phyloP scores from a whole-genome alignment of 1,139 yeast species.

The Suhomyces taliae region DNA sequence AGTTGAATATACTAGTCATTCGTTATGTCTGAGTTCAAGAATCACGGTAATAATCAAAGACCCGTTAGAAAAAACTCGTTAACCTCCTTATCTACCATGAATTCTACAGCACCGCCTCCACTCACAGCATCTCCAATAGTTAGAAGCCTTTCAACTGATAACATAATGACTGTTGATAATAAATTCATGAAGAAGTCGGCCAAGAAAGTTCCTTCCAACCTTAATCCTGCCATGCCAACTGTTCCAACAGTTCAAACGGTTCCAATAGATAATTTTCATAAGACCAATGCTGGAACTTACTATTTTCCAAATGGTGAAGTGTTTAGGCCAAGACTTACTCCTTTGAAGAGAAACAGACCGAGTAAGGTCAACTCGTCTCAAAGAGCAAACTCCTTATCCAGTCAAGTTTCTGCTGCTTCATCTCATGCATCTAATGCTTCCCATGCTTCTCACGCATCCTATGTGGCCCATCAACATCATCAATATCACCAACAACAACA shows the following conservation, averaged over 20 bases:
- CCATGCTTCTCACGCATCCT: background rate
- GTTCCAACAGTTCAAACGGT: constrained; percentile 1
- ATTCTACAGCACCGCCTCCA: constrained; percentile 7
- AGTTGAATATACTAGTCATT: background rate
- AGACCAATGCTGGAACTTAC: constrained; percentile 32
- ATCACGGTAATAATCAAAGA: background rate
- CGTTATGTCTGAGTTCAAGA: background rate
- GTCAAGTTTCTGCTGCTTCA: constrained; percentile 1
- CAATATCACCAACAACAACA: background rate
- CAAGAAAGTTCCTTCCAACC: constrained; percentile 17
- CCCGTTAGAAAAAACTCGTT: constrained; percentile 34
- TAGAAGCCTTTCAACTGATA: constrained; percentile 42
- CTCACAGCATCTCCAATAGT: constrained; percentile 3
- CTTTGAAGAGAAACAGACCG: constrained; percentile 42
- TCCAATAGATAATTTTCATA: constrained; percentile 18
- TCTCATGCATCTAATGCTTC: background rate
- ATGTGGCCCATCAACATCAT: background rate
- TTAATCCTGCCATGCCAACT: background rate
- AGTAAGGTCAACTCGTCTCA: constrained; percentile 19
- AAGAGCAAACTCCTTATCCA: constrained; percentile 8
- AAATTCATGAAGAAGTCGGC: constrained; percentile 37
- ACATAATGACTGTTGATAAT: constrained; percentile 38
- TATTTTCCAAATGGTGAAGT: constrained; percentile 59
- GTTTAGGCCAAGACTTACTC: constrained; percentile 47
- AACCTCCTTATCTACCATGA: constrained; percentile 30